Evolutionary conservation across 495 filamentous ascomycete species (phyloP).

Genomic region (Penicillium salamii): DNA sequence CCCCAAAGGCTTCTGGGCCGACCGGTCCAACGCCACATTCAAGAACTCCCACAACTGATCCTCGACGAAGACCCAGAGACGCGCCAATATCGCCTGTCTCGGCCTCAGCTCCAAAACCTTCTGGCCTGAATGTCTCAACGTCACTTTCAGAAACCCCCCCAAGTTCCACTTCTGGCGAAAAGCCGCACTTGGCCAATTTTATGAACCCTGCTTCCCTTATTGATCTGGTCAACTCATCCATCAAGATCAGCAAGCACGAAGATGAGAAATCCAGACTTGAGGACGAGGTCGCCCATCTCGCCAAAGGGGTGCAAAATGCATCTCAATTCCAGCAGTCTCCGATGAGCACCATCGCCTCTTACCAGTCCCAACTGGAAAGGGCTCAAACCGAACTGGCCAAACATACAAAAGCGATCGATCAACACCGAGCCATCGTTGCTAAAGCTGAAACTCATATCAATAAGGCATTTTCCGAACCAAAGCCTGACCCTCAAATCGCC

Average conservation of each 20-base stretch:
- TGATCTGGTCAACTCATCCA: conserved; percentile 20
- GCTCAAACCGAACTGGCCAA: background rate
- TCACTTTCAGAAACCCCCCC: no score
- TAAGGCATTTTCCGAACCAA: background rate
- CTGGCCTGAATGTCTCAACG: no score
- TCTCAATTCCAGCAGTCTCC: conserved; percentile 19
- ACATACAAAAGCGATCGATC: background rate
- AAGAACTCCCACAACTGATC: no score
- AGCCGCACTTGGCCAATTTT: background rate
- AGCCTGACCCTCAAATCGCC: background rate
- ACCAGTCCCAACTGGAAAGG: conserved; percentile 1
- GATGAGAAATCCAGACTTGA: conserved; percentile 23
- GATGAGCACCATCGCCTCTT: conserved; percentile 14
- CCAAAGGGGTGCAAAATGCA: conserved; percentile 18
- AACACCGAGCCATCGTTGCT: background rate
- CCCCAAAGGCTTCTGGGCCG: no score
- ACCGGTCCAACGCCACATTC: no score
- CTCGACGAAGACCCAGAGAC: no score
- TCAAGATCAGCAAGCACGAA: conserved; percentile 4
- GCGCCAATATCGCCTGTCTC: no score
- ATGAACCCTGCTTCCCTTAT: background rate
- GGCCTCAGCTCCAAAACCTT: no score
- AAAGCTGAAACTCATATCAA: background rate
- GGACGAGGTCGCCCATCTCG: conserved; percentile 16
- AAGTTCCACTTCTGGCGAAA: no score